Evolutionary conservation across 257 asterid genomes (phyloP).

Genomic region (Rehmannia glutinosa): DNA sequence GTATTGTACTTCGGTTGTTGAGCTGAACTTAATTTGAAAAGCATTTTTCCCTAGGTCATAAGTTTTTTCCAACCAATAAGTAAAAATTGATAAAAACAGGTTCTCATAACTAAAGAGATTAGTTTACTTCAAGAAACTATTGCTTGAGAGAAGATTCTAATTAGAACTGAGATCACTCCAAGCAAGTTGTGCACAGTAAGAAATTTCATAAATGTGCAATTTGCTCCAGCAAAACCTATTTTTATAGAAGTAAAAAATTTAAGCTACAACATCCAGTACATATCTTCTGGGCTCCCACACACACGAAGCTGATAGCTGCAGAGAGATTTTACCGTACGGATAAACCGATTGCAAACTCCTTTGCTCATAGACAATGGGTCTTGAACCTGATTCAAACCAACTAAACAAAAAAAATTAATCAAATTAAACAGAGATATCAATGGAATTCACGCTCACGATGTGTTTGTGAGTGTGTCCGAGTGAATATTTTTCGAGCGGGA

Average conservation of each 20-base stretch:
- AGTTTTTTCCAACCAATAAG: not conserved
- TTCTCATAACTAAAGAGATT: too few relatives aligned
- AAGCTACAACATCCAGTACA: not conserved
- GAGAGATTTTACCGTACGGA: slow-evolving; percentile 61
- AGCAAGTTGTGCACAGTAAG: not conserved
- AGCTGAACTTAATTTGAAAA: not conserved
- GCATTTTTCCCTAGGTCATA: not conserved
- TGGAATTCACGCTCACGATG: not conserved
- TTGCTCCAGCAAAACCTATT: not conserved
- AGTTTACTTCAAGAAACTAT: too few relatives aligned
- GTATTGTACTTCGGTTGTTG: not conserved
- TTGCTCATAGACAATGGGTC: slow-evolving; percentile 42
- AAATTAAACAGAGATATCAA: not conserved
- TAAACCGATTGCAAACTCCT: slow-evolving; percentile 75
- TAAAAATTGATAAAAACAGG: not conserved
- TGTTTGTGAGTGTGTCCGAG: not conserved
- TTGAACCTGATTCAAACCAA: slow-evolving; percentile 34
- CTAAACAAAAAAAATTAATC: not conserved
- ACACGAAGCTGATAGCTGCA: not conserved
- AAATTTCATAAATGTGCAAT: too few relatives aligned
- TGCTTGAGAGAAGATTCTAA: too few relatives aligned
- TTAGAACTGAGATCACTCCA: not conserved
- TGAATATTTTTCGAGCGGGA: too few relatives aligned
- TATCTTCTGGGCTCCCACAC: too few relatives aligned
- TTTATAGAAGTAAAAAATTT: not conserved